phyloP scores from a whole-genome alignment of 1,284 basidiomycete genomes.

The Ustilago shanxiensis region DNA sequence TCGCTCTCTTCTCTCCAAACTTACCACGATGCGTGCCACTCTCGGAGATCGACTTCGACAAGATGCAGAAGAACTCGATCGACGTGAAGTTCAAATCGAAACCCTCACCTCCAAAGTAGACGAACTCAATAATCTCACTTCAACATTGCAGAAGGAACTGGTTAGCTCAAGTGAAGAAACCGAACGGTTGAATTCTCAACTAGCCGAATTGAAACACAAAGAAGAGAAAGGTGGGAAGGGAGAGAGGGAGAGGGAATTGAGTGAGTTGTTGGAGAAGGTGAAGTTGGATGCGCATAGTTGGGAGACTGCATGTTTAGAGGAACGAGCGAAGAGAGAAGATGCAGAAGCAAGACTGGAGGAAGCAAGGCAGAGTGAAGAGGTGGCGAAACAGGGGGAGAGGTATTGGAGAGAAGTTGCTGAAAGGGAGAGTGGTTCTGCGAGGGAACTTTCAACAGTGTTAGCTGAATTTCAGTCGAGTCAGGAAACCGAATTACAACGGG shows the following conservation, averaged over 20 bases:
- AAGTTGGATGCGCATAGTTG: slow-evolving; percentile 53
- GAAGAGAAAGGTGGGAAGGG: slow-evolving; percentile 5
- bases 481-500: slow-evolving; percentile 76
- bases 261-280: slow-evolving; percentile 54
- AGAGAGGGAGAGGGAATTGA: slow-evolving; percentile 47
- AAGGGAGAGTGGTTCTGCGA: slow-evolving; percentile 80
- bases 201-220: slow-evolving; percentile 23
- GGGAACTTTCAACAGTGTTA: slow-evolving; percentile 89
- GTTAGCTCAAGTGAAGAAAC: slow-evolving; percentile 46
- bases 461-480: slow-evolving; percentile 89
- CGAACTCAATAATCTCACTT: slow-evolving; percentile 1
- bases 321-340: slow-evolving; percentile 60
- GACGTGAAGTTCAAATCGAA: slow-evolving; percentile 66
- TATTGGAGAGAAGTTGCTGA: slow-evolving; percentile 76
- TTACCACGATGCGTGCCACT: slow-evolving; percentile 91
- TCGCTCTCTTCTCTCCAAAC: slow-evolving; percentile 84
- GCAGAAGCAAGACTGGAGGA: slow-evolving; percentile 79
- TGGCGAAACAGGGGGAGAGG: slow-evolving; percentile 56
- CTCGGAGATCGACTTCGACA: slow-evolving; percentile 94
- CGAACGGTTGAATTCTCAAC: slow-evolving; percentile 44
- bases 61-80: slow-evolving; percentile 77
- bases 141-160: slow-evolving; percentile 51
- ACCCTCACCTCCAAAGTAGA: slow-evolving; percentile 37
- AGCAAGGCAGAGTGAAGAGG: slow-evolving; percentile 67
- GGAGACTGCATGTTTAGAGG: slow-evolving; percentile 46